Evolutionary conservation across 176 grass and related monocot species (phyloP), one percentile per base, ranked within the genome.

Genomic region (Carex myosuroides): DNA sequence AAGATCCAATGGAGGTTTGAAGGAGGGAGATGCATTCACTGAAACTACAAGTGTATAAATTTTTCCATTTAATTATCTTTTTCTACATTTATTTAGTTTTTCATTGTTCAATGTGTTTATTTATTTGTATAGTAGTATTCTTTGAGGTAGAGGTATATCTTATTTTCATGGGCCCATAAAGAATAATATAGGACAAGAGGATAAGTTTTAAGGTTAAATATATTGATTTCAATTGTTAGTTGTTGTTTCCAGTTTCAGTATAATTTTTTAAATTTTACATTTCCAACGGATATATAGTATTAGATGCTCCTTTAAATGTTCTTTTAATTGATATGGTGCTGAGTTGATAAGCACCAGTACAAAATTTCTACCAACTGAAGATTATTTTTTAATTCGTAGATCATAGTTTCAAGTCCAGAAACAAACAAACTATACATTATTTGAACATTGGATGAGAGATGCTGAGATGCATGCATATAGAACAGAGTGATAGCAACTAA

Each of bases 1-100:
- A 87, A 82, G 63, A 66, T 92, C 52, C 83, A 87, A 1, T 93
- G 91, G 93, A 95, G 84, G 54, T 90, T 92, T 86, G 1, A 91
- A 18, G 93, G 93, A 64, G 93, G 93, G 0, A 90, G 69, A 4
- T 95, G 93, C 86, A 92, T 95, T 41, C 93, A 95, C 22, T 95
- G 85, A 89, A 30, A 32, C 18, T 13, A 18, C 11, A 60, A 60
- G 50, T 85, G 55, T 26, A 26, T 26, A 26, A 26, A 26, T 26
- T 26, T 26, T 50, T 52, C 8, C n/a, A 13, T 68, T 26, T 70
- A 30, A 72, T 26, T 70, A 60, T 20, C 24, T 22, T 71, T 70
- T 4, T 1, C 12, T 75, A 3, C 65, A 72, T 54, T 60, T 72
- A 16, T 75, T 60, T 59, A 60, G 8, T 77, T 85, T 48, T 62